Percentiles rank a stretch among this genome's conserved stretches.
Evolutionary conservation across 192 early-diverging fungal species (phyloP).

Genomic region (Jimgerdemannia lactiflua): DNA sequence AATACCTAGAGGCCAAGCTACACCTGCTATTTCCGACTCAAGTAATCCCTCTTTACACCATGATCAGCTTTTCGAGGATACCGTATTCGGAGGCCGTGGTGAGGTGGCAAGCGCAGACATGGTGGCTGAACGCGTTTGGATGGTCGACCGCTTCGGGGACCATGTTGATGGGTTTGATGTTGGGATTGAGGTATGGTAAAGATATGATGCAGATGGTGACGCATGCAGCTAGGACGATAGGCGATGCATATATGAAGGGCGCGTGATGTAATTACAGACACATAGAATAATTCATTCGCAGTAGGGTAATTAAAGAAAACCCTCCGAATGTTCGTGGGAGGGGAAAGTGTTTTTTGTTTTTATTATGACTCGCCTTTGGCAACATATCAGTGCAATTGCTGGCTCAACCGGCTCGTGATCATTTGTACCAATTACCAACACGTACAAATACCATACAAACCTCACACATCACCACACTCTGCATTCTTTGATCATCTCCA

Average conservation of each 20-base stretch:
- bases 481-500: slow-evolving; percentile 38
- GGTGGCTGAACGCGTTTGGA: slow-evolving; percentile 41
- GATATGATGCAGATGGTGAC: not conserved
- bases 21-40: slow-evolving; percentile 66
- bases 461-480: not conserved
- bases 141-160: slow-evolving; percentile 3
- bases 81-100: slow-evolving; percentile 75
- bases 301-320: too few relatives aligned
- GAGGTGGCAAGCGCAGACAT: slow-evolving; percentile 46
- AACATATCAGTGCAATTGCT: too few relatives aligned
- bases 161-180: not conserved
- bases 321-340: not conserved
- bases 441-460: too few relatives aligned
- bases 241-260: not conserved
- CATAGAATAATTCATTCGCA: too few relatives aligned
- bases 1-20: slow-evolving; percentile 73
- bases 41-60: slow-evolving; percentile 91
- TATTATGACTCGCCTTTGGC: not conserved
- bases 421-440: too few relatives aligned
- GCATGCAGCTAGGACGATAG: not conserved
- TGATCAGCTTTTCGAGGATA: slow-evolving; percentile 90
- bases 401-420: too few relatives aligned
- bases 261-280: not conserved
- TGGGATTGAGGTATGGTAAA: not conserved
- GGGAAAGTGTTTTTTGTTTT: not conserved